Evolutionary conservation across 495 filamentous ascomycete species (phyloP).

Genomic region (Neurospora hispaniola): DNA sequence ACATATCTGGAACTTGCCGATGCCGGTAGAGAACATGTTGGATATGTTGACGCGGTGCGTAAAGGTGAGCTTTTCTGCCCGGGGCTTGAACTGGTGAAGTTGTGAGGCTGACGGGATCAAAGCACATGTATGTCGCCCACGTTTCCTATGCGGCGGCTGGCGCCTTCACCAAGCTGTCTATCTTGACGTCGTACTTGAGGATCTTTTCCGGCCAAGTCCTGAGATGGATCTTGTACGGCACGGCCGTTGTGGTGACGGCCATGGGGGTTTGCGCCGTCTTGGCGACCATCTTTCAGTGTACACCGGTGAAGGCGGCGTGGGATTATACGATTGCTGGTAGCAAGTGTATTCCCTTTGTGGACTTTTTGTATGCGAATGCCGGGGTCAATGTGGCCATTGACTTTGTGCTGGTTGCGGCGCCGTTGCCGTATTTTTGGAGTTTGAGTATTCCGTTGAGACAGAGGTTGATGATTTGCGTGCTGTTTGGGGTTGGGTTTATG

Average conservation of each 20-base stretch:
- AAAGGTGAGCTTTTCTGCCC: background rate
- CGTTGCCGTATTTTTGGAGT: conserved; percentile 32
- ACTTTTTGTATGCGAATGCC: conserved; percentile 34
- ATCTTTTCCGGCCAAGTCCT: conserved; percentile 16
- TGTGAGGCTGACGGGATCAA: background rate
- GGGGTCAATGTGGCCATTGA: conserved; percentile 36
- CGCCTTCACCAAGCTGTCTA: conserved; percentile 21
- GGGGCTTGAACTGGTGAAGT: background rate
- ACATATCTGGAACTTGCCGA: conserved; percentile 20
- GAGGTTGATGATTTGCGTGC: conserved; percentile 13
- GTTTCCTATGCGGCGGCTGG: conserved; percentile 19
- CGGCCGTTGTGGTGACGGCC: conserved; percentile 23
- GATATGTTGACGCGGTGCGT: conserved; percentile 9
- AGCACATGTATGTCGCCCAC: conserved; percentile 18
- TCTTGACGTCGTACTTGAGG: conserved; percentile 21
- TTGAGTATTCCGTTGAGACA: conserved; percentile 20
- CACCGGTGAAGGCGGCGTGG: conserved; percentile 33
- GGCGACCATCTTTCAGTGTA: conserved; percentile 38
- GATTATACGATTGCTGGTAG: conserved; percentile 23
- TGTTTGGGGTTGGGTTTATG: conserved; percentile 20
- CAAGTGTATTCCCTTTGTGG: conserved; percentile 32
- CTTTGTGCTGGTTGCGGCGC: conserved; percentile 33
- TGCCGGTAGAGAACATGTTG: conserved; percentile 6
- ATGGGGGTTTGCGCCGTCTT: conserved; percentile 31
- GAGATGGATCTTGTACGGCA: conserved; percentile 9